Evolutionary conservation across 495 filamentous ascomycete species (phyloP).

Genomic region (Ramalina intermedia): DNA sequence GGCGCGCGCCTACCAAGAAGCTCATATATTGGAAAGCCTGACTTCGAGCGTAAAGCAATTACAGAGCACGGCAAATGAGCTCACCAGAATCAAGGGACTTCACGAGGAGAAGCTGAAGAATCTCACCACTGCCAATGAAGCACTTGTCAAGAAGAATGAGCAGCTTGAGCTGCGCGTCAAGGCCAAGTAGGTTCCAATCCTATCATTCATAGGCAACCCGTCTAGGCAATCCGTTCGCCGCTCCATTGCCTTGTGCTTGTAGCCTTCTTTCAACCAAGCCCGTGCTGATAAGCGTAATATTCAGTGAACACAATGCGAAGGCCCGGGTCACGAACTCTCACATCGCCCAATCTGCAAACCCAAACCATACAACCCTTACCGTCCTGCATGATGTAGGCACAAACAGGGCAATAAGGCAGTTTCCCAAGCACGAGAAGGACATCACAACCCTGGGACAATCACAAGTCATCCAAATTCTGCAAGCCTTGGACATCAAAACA

Average conservation of each 20-base stretch:
- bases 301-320: constrained; percentile 13
- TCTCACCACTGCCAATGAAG: constrained; percentile 4
- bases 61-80: constrained; percentile 3
- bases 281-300: not conserved
- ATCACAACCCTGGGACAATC: constrained; percentile 7
- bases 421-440: constrained; percentile 12
- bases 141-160: constrained; percentile 1
- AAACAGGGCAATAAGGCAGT: constrained; percentile 7
- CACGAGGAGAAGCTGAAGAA: constrained; percentile 11
- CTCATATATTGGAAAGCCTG: constrained; percentile 10
- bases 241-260: not conserved
- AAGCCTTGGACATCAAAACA: constrained; percentile 6
- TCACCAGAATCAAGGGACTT: constrained; percentile 3
- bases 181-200: constrained; percentile 2
- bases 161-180: constrained; percentile 10
- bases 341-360: constrained; percentile 4
- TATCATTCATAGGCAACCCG: not conserved
- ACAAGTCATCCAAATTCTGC: constrained; percentile 8
- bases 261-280: not conserved
- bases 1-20: constrained; percentile 13
- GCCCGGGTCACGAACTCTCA: constrained; percentile 10
- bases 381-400: constrained; percentile 13
- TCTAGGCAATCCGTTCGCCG: not conserved
- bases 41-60: constrained; percentile 3
- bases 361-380: constrained; percentile 6